These are phyloP conservation scores for Talaromyces albobiverticillius DNA, from an alignment of 2,329 filamentous ascomycete genomes.

Conservation along the genomic window DNA sequence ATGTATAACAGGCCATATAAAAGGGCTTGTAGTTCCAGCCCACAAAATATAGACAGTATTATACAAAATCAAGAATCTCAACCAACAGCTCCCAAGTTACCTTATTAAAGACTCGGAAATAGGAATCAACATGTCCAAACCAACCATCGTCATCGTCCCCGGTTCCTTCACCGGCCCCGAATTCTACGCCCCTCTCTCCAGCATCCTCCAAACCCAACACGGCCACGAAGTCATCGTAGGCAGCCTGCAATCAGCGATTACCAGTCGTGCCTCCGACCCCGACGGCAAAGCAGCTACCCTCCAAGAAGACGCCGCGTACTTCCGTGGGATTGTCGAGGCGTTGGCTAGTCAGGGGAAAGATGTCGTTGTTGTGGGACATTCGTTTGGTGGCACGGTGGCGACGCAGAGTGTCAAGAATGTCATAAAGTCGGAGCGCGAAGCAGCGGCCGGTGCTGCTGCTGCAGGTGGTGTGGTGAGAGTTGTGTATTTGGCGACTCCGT, in stretches of 20 bases:
- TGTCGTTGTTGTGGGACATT: conserved; percentile 25
- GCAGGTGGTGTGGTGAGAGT: conserved; percentile 26
- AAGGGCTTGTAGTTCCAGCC: not conserved
- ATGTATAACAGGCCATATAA: not conserved
- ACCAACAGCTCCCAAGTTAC: not conserved
- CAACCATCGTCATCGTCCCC: conserved; percentile 11
- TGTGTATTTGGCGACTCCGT: conserved; percentile 22
- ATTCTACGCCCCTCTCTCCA: conserved; percentile 1
- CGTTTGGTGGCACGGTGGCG: conserved; percentile 26
- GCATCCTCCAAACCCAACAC: not conserved
- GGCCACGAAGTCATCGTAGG: conserved; percentile 24
- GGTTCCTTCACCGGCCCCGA: conserved; percentile 9
- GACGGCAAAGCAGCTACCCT: conserved; percentile 26
- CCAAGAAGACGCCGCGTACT: conserved; percentile 29
- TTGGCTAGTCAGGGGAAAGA: conserved; percentile 23
- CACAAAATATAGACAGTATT: not conserved
- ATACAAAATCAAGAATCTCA: not conserved
- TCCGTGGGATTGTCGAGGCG: conserved; percentile 25
- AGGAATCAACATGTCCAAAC: conserved; percentile 10
- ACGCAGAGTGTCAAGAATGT: conserved; percentile 24
- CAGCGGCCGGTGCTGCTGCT: conserved; percentile 15
- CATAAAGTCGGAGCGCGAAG: conserved; percentile 19
- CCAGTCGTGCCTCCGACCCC: conserved; percentile 2
- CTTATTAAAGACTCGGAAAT: no score
- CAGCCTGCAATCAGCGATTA: conserved; percentile 12